Percentiles rank a stretch among this genome's conserved stretches.
Evolutionary conservation across 768 basidiomycete genomes (phyloP).

Genomic region (Calocybe indica): DNA sequence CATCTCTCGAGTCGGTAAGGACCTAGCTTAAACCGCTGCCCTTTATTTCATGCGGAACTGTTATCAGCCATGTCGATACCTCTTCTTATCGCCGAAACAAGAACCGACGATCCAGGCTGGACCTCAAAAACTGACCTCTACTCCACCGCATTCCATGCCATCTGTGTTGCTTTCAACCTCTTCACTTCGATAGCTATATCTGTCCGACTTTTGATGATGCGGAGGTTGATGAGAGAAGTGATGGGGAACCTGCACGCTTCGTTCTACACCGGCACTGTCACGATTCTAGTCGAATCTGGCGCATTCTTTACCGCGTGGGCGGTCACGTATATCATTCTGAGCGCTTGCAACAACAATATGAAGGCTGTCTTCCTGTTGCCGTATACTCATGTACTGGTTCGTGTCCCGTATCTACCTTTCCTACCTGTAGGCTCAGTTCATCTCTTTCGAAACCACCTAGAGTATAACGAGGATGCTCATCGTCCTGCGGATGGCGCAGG

Average conservation of each 20-base stretch:
- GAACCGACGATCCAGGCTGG: conserved; percentile 5
- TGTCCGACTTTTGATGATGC: conserved; percentile 9
- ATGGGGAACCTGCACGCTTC: conserved; percentile 15
- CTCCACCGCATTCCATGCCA: conserved; percentile 11
- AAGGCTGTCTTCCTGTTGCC: conserved; percentile 11
- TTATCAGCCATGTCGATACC: conserved; percentile 16
- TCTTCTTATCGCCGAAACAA: conserved; percentile 11
- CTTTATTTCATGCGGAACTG: background rate
- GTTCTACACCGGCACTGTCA: conserved; percentile 15
- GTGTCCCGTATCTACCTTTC: background rate
- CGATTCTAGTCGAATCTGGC: conserved; percentile 16
- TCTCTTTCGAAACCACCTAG: background rate
- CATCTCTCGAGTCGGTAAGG: conserved; percentile 11
- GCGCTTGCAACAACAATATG: conserved; percentile 3
- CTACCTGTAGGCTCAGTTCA: background rate
- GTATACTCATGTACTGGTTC: conserved; percentile 14
- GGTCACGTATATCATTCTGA: conserved; percentile 13
- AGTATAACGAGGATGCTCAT: conserved; percentile 32
- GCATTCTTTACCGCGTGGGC: conserved; percentile 16
- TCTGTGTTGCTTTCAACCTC: conserved; percentile 16
- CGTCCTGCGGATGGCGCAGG: conserved; percentile 32
- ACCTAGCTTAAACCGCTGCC: background rate
- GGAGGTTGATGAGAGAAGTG: conserved; percentile 9
- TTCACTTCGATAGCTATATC: conserved; percentile 11
- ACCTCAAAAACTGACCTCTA: conserved; percentile 5